phyloP scores from a whole-genome alignment of 345 rosid species.

The Lepidium africanum region DNA sequence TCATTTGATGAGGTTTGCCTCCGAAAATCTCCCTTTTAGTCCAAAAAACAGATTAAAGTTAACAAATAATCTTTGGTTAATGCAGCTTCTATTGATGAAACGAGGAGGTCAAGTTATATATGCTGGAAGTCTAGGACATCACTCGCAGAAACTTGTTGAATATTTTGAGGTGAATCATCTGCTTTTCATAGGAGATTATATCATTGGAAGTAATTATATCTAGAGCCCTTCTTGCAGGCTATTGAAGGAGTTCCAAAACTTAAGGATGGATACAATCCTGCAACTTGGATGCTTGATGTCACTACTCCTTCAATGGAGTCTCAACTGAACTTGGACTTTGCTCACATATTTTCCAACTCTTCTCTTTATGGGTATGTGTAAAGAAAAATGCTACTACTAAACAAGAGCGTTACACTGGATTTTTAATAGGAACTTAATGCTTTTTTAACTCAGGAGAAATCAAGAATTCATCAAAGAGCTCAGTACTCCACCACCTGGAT shows the following conservation, averaged over 20 bases:
- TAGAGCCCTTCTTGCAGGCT: slow-evolving; percentile 34
- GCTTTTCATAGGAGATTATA: neutral
- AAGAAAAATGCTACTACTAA: neutral
- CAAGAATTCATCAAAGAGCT: slow-evolving; percentile 53
- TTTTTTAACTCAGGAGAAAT: slow-evolving; percentile 41
- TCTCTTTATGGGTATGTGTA: slow-evolving; percentile 49
- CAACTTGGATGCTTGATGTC: slow-evolving; percentile 91
- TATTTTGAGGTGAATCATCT: slow-evolving; percentile 62
- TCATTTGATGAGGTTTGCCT: slow-evolving; percentile 70
- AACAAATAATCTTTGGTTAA: neutral
- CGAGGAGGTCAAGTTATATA: slow-evolving; percentile 89
- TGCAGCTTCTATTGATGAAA: slow-evolving; percentile 77
- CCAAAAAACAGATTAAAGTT: neutral
- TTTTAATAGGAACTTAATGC: neutral
- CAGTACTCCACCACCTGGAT: slow-evolving; percentile 49
- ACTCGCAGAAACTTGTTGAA: slow-evolving; percentile 64
- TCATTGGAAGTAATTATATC: neutral
- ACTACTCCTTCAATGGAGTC: slow-evolving; percentile 55
- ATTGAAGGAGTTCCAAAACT: slow-evolving; percentile 69
- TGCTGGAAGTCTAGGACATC: slow-evolving; percentile 67
- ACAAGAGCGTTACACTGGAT: neutral
- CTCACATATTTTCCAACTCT: slow-evolving; percentile 55
- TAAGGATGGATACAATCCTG: slow-evolving; percentile 65
- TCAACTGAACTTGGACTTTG: slow-evolving; percentile 57
- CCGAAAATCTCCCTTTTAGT: neutral